Evolutionary conservation across 2,329 filamentous ascomycete species (phyloP), one percentile per base, ranked within the genome.

Genomic region (Penicillium corylophilum): DNA sequence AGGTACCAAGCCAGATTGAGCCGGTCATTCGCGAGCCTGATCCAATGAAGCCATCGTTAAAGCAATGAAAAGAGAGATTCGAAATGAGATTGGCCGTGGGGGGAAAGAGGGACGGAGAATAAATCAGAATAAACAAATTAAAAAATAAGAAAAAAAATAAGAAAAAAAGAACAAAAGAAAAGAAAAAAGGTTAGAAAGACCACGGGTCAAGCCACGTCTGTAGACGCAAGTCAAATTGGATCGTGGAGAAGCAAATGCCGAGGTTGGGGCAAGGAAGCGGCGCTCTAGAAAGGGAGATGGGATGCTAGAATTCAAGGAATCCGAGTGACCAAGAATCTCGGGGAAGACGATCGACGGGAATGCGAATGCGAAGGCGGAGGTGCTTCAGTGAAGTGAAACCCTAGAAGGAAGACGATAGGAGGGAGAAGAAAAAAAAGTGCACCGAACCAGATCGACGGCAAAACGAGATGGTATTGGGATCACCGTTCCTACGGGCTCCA

Each of bases 391-490:
- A 16, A 31, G 31, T 33, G 15, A 33, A 16, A 26, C 24, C 24
- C n/a, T n/a, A n/a, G 12, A 31, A 46, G 38, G 28, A 8, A 43
- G 23, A 24, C 50, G 41, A 41, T n/a, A 43, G 18, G 43, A 35
- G 46, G 41, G 42, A 29, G 49, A 42, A 35, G n/a, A 28, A 23
- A 33, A 26, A 33, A 39, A 44, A 40, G 45, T 28, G 26, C 26
- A 40, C 20, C 15, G 57, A 64, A 60, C 55, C 53, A 56, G 62
- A 65, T 65, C 62, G 62, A 63, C 60, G 54, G 20, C 28, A 23
- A 29, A 36, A 28, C 31, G 48, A 26, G 46, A 51, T 48, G 44
- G 48, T 44, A 60, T 62, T 62, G 51, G 51, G 59, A 61, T 61
- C 60, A 61, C 51, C 60, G 46, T 53, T 53, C 54, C 29, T 40